Base-by-base conservation (phyloP, 2,329 filamentous ascomycete species). In the Alternaria ethzedia region DNA sequence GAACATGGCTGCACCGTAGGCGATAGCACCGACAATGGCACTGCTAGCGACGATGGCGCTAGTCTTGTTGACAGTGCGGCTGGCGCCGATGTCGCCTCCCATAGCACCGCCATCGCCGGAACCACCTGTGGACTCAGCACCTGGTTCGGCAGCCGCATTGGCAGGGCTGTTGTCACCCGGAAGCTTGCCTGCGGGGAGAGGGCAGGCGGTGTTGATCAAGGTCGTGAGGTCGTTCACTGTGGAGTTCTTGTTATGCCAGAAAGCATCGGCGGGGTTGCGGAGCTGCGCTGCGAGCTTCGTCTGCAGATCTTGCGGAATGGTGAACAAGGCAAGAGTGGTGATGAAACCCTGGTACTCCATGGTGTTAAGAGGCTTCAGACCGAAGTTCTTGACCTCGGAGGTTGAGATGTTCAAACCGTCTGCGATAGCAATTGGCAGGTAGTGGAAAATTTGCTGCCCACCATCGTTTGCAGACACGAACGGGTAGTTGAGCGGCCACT, bases 1-100 rank as follows among this genome's bases (percentile, higher is more conserved):
- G 83, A 97, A 95, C 94, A 97, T 97, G 79, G 93, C 94, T 12
- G 91, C 92, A 75, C 94, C 94, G 71, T 97, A 97, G n/a, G 93
- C 90, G 54, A 90, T 91, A 45, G 92, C 93, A 75, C 94, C 90
- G 46, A 88, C 87, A 30, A 94, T 88, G 25, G 92, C 91, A 73
- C 92, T 93, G 21, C 93, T 86, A 60, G 91, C 92, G 74, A 97
- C 91, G 75, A 82, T 87, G 68, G 83, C 88, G 74, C 84, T 90
- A 79, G 89, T 90, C 45, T 87, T 89, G 66, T 87, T 87, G 49
- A 90, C 83, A 6, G 86, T 86, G 69, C 87, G 84, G 61, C 85
- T 84, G 36, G 83, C 83, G 71, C 80, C 81, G 50, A 83, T 83
- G 59, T 86, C 85, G 46, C 81, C 81, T 64, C 82, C 83, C 41